Evolutionary conservation across 208 protist genomes (phyloP).

Genomic region (Leishmania guyanensis): DNA sequence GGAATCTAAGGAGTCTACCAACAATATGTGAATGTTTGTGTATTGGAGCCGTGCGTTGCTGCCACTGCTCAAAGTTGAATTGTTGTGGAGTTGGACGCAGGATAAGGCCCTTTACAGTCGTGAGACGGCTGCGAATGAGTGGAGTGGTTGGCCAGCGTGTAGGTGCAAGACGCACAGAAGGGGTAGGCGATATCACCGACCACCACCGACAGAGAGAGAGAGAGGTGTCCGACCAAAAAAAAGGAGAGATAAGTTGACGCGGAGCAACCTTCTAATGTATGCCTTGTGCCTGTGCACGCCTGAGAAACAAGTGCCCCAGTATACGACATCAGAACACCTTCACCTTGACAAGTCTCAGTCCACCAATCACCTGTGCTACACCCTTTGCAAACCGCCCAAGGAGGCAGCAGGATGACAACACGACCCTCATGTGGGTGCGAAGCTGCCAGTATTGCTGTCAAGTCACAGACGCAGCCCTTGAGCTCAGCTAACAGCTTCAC

Average conservation of each 20-base stretch:
- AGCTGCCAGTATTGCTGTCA: background rate
- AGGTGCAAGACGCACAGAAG: background rate
- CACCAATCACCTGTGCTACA: background rate
- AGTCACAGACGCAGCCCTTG: background rate
- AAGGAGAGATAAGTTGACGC: background rate
- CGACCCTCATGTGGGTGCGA: background rate
- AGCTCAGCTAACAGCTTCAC: background rate
- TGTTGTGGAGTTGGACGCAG: background rate
- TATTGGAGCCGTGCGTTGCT: background rate
- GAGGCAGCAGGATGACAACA: background rate
- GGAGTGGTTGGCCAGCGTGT: background rate
- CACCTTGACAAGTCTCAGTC: background rate
- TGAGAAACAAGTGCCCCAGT: background rate
- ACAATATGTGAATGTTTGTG: background rate
- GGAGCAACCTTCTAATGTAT: background rate
- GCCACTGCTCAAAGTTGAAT: background rate
- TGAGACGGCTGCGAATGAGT: background rate
- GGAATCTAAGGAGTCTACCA: background rate
- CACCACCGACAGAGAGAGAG: background rate
- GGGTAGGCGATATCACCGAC: background rate
- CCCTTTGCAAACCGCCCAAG: background rate
- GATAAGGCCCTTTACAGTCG: background rate
- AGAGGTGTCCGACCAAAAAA: background rate
- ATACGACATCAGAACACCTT: background rate
- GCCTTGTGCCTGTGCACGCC: background rate